Conservation (phyloP, 345 rosid genomes). For the Salix udensis region DNA sequence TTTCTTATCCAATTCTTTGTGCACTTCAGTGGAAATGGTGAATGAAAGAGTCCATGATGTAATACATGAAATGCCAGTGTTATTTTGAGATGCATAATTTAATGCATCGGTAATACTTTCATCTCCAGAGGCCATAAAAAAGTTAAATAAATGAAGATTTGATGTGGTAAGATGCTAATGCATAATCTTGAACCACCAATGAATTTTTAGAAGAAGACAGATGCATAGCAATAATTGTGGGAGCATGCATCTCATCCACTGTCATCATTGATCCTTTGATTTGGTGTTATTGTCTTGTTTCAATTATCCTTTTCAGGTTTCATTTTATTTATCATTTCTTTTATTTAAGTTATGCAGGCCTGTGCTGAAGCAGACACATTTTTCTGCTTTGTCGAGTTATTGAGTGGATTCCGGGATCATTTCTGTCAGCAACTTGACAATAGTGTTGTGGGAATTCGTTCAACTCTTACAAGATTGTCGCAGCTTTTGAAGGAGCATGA, state of each 20-base stretch:
- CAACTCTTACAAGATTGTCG: slow-evolving; percentile 73
- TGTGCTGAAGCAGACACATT: slow-evolving; percentile 89
- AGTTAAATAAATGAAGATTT: neutral
- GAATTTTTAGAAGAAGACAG: neutral
- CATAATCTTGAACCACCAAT: neutral
- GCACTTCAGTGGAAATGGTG: neutral
- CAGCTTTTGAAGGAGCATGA: slow-evolving; percentile 84
- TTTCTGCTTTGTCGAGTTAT: slow-evolving; percentile 88
- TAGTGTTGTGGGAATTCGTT: slow-evolving; percentile 93
- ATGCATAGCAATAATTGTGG: neutral
- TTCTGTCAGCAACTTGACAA: slow-evolving; percentile 99
- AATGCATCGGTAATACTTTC: neutral
- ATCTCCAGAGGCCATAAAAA: neutral
- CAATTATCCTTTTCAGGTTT: neutral
- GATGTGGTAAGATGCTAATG: neutral
- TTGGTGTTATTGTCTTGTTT: neutral
- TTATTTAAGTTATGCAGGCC: slow-evolving; percentile 53
- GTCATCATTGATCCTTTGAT: slow-evolving; percentile 4
- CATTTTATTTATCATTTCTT: slow-evolving; percentile 30
- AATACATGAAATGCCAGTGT: neutral
- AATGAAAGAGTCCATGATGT: neutral
- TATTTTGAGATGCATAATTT: neutral
- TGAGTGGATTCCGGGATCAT: slow-evolving; percentile 94
- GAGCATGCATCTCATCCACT: neutral
- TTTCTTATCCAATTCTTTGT: neutral